Evolutionary conservation across 2,329 filamentous ascomycete genomes (phyloP).

Genomic region (Neonectria coccinea): DNA sequence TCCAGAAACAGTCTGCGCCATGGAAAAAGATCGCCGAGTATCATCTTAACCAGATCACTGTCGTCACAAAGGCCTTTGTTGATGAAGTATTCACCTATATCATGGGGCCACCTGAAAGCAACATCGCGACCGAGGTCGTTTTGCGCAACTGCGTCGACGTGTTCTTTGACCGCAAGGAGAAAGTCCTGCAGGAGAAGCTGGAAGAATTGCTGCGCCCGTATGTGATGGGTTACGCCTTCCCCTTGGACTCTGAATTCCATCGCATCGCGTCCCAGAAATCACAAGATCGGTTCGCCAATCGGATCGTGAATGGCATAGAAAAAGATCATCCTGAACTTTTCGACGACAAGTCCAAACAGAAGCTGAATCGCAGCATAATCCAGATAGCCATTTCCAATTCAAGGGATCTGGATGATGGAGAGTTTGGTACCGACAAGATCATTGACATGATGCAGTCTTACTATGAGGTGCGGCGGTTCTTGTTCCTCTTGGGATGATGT

Average conservation of each 20-base stretch:
- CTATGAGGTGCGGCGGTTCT: slow-evolving; percentile 52
- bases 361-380: slow-evolving; percentile 18
- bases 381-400: slow-evolving; percentile 16
- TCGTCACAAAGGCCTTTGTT: slow-evolving; percentile 51
- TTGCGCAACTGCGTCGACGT: slow-evolving; percentile 42
- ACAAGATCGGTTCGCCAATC: slow-evolving; percentile 24
- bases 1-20: slow-evolving; percentile 50
- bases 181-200: slow-evolving; percentile 49
- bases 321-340: slow-evolving; percentile 41
- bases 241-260: slow-evolving; percentile 49
- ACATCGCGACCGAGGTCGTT: slow-evolving; percentile 39
- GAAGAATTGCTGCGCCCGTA: slow-evolving; percentile 56
- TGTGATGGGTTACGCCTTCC: slow-evolving; percentile 43
- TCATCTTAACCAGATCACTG: slow-evolving; percentile 50
- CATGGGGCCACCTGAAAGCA: slow-evolving; percentile 34
- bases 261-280: slow-evolving; percentile 15
- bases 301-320: slow-evolving; percentile 27
- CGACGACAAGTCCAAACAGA: neutral
- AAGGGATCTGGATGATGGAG: slow-evolving; percentile 33
- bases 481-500: neutral
- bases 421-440: slow-evolving; percentile 53
- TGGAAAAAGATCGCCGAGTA: slow-evolving; percentile 53
- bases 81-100: slow-evolving; percentile 52
- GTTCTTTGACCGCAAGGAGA: slow-evolving; percentile 51
- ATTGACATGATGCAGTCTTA: slow-evolving; percentile 60